Evolutionary conservation across 1,139 yeast genomes (phyloP), one percentile per base, ranked within the genome.

Genomic region (Lodderomyces pseudojiufengensis): DNA sequence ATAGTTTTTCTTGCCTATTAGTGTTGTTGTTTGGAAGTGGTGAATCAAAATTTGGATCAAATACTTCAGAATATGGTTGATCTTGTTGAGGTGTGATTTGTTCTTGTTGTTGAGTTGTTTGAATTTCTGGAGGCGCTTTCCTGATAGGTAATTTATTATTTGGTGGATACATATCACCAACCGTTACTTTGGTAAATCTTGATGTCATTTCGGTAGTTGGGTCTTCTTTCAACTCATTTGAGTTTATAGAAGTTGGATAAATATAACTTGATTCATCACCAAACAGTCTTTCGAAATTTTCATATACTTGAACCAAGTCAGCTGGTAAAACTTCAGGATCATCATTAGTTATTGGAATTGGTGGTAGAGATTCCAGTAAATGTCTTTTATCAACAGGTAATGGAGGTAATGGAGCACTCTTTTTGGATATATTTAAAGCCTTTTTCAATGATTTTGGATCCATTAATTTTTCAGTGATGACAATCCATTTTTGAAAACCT

Each of bases 401-500:
- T 10, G 37, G 32, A n/a, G 35, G 32, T 14, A 36, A 27, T 24
- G 38, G 38, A 2, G 31, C 13, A 12, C 9, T 28, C 16, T 42
- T 36, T 8, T 18, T 21, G 11, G 47, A 52, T 20, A 51, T 12
- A 4, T 23, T 15, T 7, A 9, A 46, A 4, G 6, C 12, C 23
- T 14, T 28, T 9, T 9, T 18, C 10, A 20, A 25, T 9, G 62
- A 64, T 35, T 74, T 73, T 3, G 77, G 50, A 26, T 63, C 57
- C 35, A 78, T 61, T 31, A 76, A 73, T 43, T 74, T 75, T 51
- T 86, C 95, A 43, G 88, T 85, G 7, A 86, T 71, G 10, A 85
- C 76, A 20, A 85, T 74, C 95, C 95, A 86, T 54, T 86, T 84
- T 49, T 84, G 84, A 45, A 84, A 84, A 1, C 88, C 90, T 55